A percentile compares a stretch with the other conserved stretches of the same genome.
Evolutionary conservation across 176 grass and related monocot genomes (phyloP).

Genomic region (Carex cristatella): DNA sequence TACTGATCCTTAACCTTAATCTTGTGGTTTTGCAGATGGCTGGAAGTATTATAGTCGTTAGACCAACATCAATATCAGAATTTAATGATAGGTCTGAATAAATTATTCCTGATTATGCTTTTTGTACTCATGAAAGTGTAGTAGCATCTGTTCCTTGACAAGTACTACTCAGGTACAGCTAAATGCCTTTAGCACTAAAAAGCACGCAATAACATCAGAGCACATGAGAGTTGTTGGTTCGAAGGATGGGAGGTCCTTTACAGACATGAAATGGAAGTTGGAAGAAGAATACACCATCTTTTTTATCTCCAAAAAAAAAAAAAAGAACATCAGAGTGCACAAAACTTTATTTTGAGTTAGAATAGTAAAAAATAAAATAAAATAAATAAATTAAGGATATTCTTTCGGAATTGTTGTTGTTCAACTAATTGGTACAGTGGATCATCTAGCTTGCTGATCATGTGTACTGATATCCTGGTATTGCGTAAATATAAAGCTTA

Average conservation of each 20-base stretch:
- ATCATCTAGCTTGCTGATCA: not conserved
- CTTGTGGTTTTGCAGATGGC: conserved; percentile 61
- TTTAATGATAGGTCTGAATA: conserved; percentile 65
- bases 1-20: not conserved
- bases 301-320: too few relatives aligned
- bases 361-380: not conserved
- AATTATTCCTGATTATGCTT: conserved; percentile 1
- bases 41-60: conserved; percentile 74
- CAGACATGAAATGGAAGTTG: too few relatives aligned
- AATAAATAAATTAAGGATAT: not conserved
- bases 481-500: not conserved
- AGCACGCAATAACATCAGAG: not conserved
- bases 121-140: not conserved
- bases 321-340: not conserved
- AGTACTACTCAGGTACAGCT: not conserved
- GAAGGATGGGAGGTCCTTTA: too few relatives aligned
- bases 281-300: too few relatives aligned
- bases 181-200: not conserved
- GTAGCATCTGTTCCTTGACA: not conserved
- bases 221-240: not conserved
- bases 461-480: not conserved
- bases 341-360: not conserved
- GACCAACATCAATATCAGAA: conserved; percentile 69
- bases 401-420: not conserved
- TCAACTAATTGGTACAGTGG: not conserved